Evolutionary conservation across 2,329 filamentous ascomycete genomes (phyloP).

Genomic region (Didymella arachidicola): DNA sequence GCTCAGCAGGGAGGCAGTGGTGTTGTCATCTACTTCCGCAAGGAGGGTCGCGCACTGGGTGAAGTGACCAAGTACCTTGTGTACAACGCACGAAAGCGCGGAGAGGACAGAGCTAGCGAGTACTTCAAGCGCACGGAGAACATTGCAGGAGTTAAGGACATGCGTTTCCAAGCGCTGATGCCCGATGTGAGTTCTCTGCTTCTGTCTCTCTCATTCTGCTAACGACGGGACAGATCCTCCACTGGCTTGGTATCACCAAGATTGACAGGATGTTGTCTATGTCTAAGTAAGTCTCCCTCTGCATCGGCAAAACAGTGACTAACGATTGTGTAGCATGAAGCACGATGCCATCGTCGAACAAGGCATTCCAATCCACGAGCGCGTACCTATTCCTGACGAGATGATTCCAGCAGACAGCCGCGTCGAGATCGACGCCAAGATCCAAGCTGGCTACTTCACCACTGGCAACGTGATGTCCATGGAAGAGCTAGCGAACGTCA

Average conservation of each 20-base stretch:
- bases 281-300: slow-evolving; percentile 74
- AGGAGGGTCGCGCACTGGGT: slow-evolving; percentile 91
- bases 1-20: slow-evolving; percentile 93
- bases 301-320: slow-evolving; percentile 5
- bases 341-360: slow-evolving; percentile 87
- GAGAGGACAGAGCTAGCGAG: slow-evolving; percentile 79
- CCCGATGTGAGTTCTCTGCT: slow-evolving; percentile 66
- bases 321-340: slow-evolving; percentile 71
- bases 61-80: slow-evolving; percentile 92
- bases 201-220: not conserved
- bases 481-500: slow-evolving; percentile 83
- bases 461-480: slow-evolving; percentile 88
- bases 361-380: slow-evolving; percentile 86
- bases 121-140: slow-evolving; percentile 99
- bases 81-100: slow-evolving; percentile 79
- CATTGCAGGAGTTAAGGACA: slow-evolving; percentile 93
- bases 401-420: slow-evolving; percentile 93
- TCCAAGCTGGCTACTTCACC: slow-evolving; percentile 88
- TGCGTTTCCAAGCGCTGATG: slow-evolving; percentile 99
- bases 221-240: slow-evolving; percentile 67
- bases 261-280: slow-evolving; percentile 99
- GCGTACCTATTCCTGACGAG: slow-evolving; percentile 89
- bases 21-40: slow-evolving; percentile 98
- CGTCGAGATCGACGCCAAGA: slow-evolving; percentile 99
- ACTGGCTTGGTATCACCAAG: slow-evolving; percentile 98